phyloP scores from a whole-genome alignment of 1,139 yeast species.

The Kodamaea anthophila region DNA sequence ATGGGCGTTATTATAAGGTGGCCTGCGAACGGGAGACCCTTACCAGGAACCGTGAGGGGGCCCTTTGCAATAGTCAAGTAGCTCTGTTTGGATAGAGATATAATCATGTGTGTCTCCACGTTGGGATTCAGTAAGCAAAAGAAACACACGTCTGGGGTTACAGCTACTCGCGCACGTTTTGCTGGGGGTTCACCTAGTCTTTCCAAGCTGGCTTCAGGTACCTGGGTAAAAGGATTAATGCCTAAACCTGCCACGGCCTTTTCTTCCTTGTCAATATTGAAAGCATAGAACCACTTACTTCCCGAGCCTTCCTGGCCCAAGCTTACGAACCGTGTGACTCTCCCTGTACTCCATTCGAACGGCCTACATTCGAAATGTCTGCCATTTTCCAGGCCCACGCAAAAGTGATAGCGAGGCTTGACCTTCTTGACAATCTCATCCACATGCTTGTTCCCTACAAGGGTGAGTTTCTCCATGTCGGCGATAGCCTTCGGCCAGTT shows the following conservation, averaged over 20 bases:
- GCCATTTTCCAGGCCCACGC: conserved; percentile 45
- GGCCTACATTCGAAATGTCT: conserved; percentile 53
- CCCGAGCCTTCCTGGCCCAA: conserved; percentile 52
- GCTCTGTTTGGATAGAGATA: conserved; percentile 60
- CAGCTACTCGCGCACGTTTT: conserved; percentile 8
- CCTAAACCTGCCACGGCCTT: conserved; percentile 17
- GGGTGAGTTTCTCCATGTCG: conserved; percentile 28
- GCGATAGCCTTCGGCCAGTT: conserved; percentile 57
- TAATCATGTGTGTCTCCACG: conserved; percentile 73
- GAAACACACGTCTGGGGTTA: conserved; percentile 56
- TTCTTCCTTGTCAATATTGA: conserved; percentile 26
- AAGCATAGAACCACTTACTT: conserved; percentile 72
- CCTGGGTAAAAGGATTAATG: conserved; percentile 1
- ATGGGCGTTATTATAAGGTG: conserved; percentile 84
- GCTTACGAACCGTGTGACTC: conserved; percentile 56
- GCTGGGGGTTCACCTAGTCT: not conserved
- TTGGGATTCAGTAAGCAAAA: conserved; percentile 81
- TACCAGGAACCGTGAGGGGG: conserved; percentile 56
- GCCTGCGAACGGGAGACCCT: conserved; percentile 55
- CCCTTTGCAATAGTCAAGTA: conserved; percentile 86
- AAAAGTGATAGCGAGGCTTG: conserved; percentile 63
- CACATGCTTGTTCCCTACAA: conserved; percentile 33
- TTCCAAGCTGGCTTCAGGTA: not conserved
- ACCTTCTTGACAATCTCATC: conserved; percentile 40
- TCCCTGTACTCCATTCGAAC: conserved; percentile 46